phyloP scores from a whole-genome alignment of 2,329 filamentous ascomycete genomes.

The Colletotrichum somersetense region DNA sequence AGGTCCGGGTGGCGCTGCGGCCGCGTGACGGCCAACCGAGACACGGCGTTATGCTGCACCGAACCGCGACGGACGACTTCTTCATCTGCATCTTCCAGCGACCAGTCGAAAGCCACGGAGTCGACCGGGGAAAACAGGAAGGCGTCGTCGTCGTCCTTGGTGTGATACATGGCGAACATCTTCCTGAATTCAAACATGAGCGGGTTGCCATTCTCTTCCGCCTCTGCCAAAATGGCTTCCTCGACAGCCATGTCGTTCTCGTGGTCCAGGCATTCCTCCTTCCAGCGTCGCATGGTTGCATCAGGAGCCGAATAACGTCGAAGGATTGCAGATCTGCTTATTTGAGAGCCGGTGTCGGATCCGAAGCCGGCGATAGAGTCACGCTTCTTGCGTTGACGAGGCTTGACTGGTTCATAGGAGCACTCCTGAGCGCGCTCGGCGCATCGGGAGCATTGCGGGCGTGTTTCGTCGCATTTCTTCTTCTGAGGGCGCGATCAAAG shows the following conservation, averaged over 20 bases:
- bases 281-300: conserved; percentile 34
- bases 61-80: conserved; percentile 43
- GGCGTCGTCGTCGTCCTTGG: conserved; percentile 32
- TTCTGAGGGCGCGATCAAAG: conserved; percentile 55
- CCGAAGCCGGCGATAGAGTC: conserved; percentile 43
- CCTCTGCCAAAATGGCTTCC: conserved; percentile 35
- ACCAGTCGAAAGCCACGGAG: conserved; percentile 50
- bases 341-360: conserved; percentile 33
- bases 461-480: conserved; percentile 69
- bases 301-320: conserved; percentile 33
- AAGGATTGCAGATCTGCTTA: conserved; percentile 22
- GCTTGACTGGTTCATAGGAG: conserved; percentile 62
- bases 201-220: conserved; percentile 25
- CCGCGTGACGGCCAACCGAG: conserved; percentile 37
- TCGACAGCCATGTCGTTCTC: conserved; percentile 28
- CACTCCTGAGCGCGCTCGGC: conserved; percentile 62
- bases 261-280: conserved; percentile 28
- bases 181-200: conserved; percentile 32
- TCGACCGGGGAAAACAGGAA: conserved; percentile 50
- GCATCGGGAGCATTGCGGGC: conserved; percentile 65
- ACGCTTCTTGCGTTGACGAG: conserved; percentile 54
- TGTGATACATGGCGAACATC: conserved; percentile 29
- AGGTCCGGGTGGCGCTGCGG: conserved; percentile 41
- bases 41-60: conserved; percentile 43
- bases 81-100: conserved; percentile 45